Evolutionary conservation across 2,329 filamentous ascomycete genomes (phyloP).

Genomic region (Catunica adiposa): DNA sequence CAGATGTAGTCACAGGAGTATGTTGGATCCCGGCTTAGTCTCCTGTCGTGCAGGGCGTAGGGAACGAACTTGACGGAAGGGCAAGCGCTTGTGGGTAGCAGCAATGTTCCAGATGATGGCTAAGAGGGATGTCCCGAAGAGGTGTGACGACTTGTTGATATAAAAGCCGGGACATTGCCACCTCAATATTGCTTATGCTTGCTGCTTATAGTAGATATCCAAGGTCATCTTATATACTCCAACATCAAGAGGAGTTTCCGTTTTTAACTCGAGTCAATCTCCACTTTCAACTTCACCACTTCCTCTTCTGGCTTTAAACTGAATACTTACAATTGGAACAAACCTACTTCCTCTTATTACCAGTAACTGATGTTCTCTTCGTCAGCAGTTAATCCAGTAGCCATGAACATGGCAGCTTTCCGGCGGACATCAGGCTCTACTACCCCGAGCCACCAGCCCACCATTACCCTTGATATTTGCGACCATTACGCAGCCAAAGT

Average conservation of each 20-base stretch:
- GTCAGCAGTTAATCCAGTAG: background rate
- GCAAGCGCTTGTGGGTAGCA: no score
- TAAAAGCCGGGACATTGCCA: no score
- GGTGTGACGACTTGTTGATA: no score
- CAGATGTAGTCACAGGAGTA: background rate
- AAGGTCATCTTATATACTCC: background rate
- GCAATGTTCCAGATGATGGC: no score
- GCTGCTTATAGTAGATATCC: no score
- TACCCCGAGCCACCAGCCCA: conserved; percentile 19
- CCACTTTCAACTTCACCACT: background rate
- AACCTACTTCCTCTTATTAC: no score
- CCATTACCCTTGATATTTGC: conserved; percentile 33
- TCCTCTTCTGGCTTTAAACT: background rate
- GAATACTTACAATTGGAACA: no score
- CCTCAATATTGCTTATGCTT: no score
- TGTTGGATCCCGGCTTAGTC: background rate
- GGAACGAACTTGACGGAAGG: background rate
- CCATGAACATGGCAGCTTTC: background rate
- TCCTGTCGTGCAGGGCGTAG: background rate
- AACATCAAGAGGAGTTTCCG: background rate
- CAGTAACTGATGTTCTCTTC: background rate
- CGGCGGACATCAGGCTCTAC: background rate
- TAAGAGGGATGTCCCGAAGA: no score
- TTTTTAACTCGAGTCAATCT: background rate
- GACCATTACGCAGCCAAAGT: conserved; percentile 38